These are phyloP conservation scores for Apophysomyces trapeziformis DNA, from an alignment of 371 early-diverging fungal genomes.

Conservation along the genomic window DNA sequence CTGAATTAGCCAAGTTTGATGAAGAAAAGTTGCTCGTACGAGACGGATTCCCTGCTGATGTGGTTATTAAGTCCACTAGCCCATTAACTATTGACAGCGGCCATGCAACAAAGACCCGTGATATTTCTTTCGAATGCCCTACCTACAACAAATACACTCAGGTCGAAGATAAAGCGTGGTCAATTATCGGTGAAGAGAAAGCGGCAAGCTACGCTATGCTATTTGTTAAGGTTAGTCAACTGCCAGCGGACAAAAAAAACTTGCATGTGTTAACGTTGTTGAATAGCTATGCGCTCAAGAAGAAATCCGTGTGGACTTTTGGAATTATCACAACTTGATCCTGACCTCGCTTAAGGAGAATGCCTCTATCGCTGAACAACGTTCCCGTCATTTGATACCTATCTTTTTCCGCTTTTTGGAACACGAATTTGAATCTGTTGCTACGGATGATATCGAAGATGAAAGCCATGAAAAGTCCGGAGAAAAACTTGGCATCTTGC, in stretches of 20 bases:
- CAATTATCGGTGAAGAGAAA: slow-evolving; percentile 40
- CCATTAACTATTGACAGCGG: slow-evolving; percentile 24
- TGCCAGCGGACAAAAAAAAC: neutral
- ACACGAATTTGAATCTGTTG: slow-evolving; percentile 56
- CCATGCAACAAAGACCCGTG: slow-evolving; percentile 55
- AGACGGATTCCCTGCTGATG: slow-evolving; percentile 53
- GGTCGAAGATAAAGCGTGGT: slow-evolving; percentile 40
- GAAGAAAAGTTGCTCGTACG: slow-evolving; percentile 61
- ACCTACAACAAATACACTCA: slow-evolving; percentile 47
- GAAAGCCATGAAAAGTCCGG: slow-evolving; percentile 27
- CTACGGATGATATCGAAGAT: slow-evolving; percentile 42
- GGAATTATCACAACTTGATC: slow-evolving; percentile 75
- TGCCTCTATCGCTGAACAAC: slow-evolving; percentile 71
- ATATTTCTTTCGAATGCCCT: slow-evolving; percentile 62
- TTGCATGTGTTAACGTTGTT: neutral
- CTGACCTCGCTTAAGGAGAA: slow-evolving; percentile 70
- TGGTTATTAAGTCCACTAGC: slow-evolving; percentile 26
- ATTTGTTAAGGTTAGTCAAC: slow-evolving; percentile 41
- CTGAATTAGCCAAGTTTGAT: slow-evolving; percentile 59
- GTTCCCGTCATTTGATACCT: slow-evolving; percentile 72
- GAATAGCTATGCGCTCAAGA: slow-evolving; percentile 43
- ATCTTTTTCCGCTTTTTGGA: slow-evolving; percentile 76
- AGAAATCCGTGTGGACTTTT: slow-evolving; percentile 68
- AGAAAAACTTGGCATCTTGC: slow-evolving; percentile 38
- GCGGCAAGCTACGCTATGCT: slow-evolving; percentile 45